A percentile compares a stretch with the other conserved stretches of the same genome.
Conservation (phyloP, 2,329 filamentous ascomycete species). For the Penicillium sp. region DNA sequence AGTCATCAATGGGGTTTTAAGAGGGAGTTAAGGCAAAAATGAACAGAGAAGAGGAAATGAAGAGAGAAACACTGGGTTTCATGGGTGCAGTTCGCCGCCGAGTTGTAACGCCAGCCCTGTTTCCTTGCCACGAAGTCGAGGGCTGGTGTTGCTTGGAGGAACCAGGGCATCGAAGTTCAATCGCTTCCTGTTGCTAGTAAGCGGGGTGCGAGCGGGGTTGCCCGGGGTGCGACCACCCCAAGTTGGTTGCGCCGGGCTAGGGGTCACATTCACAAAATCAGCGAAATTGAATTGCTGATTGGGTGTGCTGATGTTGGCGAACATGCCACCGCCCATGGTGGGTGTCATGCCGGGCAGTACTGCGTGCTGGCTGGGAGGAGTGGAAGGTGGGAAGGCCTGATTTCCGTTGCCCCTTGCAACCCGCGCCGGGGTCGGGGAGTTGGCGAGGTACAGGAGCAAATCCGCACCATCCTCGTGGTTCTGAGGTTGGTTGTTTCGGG, state of each 20-base stretch:
- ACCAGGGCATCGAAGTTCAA: conserved; percentile 79
- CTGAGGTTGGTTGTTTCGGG: conserved; percentile 51
- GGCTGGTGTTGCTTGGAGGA: conserved; percentile 53
- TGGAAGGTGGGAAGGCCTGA: conserved; percentile 63
- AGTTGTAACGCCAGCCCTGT: conserved; percentile 63
- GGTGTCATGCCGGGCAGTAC: conserved; percentile 51
- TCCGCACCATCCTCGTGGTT: conserved; percentile 78
- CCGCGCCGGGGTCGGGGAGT: conserved; percentile 82
- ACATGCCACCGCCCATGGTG: conserved; percentile 66
- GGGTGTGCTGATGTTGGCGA: conserved; percentile 74
- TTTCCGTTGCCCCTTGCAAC: conserved; percentile 47
- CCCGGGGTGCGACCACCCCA: conserved; percentile 64
- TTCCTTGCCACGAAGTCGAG: conserved; percentile 41
- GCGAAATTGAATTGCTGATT: conserved; percentile 87
- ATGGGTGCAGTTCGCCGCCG: conserved; percentile 61
- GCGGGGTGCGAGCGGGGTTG: conserved; percentile 63
- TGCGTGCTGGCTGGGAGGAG: conserved; percentile 67
- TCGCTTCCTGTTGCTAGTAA: conserved; percentile 65
- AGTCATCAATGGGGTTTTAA: conserved; percentile 23
- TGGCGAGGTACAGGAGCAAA: conserved; percentile 78
- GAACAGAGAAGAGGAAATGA: conserved; percentile 19
- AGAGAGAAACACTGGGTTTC: conserved; percentile 7
- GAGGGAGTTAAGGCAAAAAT: conserved; percentile 22
- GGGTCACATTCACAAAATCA: conserved; percentile 96
- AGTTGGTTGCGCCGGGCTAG: conserved; percentile 83